Evolutionary conservation across 1,139 yeast genomes (phyloP).

Genomic region (Protomyces pachydermus): DNA sequence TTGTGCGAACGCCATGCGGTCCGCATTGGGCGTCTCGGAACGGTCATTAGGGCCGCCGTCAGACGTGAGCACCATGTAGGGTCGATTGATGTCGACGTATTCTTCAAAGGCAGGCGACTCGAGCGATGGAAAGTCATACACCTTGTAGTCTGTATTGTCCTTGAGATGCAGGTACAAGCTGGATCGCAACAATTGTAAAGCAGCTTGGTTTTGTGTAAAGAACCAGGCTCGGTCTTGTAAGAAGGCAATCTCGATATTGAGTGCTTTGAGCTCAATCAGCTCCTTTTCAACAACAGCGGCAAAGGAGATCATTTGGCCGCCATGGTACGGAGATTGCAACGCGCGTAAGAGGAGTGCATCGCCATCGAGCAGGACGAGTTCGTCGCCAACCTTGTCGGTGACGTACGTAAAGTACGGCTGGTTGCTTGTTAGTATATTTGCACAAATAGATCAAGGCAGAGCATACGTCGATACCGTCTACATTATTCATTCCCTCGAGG

Average conservation of each 20-base stretch:
- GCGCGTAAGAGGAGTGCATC: slow-evolving; percentile 25
- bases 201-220: slow-evolving; percentile 2
- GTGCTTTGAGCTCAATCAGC: slow-evolving; percentile 10
- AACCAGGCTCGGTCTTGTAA: slow-evolving; percentile 18
- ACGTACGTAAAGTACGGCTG: slow-evolving; percentile 5
- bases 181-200: slow-evolving; percentile 4
- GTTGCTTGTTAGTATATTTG: background rate
- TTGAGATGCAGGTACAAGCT: slow-evolving; percentile 5
- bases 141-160: slow-evolving; percentile 7
- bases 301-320: slow-evolving; percentile 21
- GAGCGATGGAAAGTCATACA: slow-evolving; percentile 10
- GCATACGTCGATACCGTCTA: background rate
- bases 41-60: slow-evolving; percentile 9
- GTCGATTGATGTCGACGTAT: slow-evolving; percentile 25
- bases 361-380: slow-evolving; percentile 25
- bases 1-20: background rate
- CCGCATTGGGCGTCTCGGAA: background rate
- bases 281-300: slow-evolving; percentile 22
- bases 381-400: slow-evolving; percentile 22
- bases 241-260: slow-evolving; percentile 25
- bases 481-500: background rate
- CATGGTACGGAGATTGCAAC: slow-evolving; percentile 14
- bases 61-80: slow-evolving; percentile 26
- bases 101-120: slow-evolving; percentile 18
- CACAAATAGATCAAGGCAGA: background rate